A percentile compares a stretch with the other conserved stretches of the same genome.
phyloP scores from a whole-genome alignment of 805 yeast genomes.

The Pichia kluyveri region DNA sequence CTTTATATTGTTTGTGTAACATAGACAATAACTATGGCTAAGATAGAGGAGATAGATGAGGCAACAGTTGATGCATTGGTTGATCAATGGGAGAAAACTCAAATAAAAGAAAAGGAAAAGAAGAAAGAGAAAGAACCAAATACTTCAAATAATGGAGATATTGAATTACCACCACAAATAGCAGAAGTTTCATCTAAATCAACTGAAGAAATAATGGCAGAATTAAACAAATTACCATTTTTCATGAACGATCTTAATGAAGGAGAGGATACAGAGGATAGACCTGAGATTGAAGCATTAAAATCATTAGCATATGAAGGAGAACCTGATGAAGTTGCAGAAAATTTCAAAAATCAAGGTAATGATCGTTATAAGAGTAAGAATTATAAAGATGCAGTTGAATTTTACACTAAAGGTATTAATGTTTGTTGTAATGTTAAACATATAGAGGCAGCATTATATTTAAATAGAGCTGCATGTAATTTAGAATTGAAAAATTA shows the following conservation, averaged over 20 bases:
- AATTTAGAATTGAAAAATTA: constrained; percentile 79
- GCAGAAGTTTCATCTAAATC: constrained; percentile 52
- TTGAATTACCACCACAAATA: constrained; percentile 77
- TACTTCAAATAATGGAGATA: constrained; percentile 42
- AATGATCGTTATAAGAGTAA: constrained; percentile 74
- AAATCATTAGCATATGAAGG: constrained; percentile 92
- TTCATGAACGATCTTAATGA: constrained; percentile 85
- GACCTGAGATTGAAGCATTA: constrained; percentile 73
- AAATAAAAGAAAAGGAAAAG: not conserved
- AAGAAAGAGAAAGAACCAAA: not conserved
- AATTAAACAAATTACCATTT: constrained; percentile 78
- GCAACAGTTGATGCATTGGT: constrained; percentile 13
- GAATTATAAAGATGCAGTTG: constrained; percentile 68
- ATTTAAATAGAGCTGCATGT: constrained; percentile 83
- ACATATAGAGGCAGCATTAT: constrained; percentile 52
- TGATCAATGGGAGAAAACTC: constrained; percentile 26
- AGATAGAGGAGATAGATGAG: constrained; percentile 20
- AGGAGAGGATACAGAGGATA: constrained; percentile 61
- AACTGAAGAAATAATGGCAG: constrained; percentile 67
- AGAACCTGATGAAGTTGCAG: constrained; percentile 85
- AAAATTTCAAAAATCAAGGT: constrained; percentile 86
- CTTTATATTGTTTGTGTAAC: too few relatives aligned
- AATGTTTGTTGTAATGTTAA: constrained; percentile 55
- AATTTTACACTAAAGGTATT: constrained; percentile 71
- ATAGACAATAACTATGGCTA: constrained; percentile 18